phyloP scores from a whole-genome alignment of 1,284 basidiomycete species.

The Agroathelia rolfsii region DNA sequence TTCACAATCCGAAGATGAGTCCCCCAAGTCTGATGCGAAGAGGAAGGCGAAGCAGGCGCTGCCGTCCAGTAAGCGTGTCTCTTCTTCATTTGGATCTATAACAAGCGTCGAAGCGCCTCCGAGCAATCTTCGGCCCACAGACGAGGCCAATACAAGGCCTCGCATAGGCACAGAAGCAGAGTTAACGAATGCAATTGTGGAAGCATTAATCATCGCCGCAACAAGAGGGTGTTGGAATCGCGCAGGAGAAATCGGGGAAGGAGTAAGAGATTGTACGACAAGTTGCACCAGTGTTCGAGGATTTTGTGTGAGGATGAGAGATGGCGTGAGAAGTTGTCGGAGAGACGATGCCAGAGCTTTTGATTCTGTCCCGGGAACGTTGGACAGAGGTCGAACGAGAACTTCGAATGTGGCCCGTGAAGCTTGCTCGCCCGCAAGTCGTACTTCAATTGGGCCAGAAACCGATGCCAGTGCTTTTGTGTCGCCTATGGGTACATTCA shows the following conservation, averaged over 20 bases:
- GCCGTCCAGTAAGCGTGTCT: conserved; percentile 27
- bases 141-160: conserved; percentile 57
- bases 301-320: conserved; percentile 48
- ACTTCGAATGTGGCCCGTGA: conserved; percentile 69
- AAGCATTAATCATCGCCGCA: conserved; percentile 61
- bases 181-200: conserved; percentile 54
- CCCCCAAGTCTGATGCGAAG: conserved; percentile 29
- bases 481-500: conserved; percentile 23
- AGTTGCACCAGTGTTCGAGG: conserved; percentile 66
- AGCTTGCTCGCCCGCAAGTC: conserved; percentile 53
- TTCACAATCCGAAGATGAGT: conserved; percentile 11
- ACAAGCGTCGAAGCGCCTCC: conserved; percentile 24
- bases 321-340: conserved; percentile 44
- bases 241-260: conserved; percentile 15
- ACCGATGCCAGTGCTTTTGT: conserved; percentile 52
- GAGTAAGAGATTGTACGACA: conserved; percentile 49
- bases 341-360: conserved; percentile 45
- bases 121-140: conserved; percentile 33
- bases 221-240: conserved; percentile 22
- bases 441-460: conserved; percentile 69
- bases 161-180: conserved; percentile 60
- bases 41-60: conserved; percentile 61
- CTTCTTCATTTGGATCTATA: conserved; percentile 44
- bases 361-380: conserved; percentile 56
- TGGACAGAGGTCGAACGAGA: conserved; percentile 52